Evolutionary conservation across 2,329 filamentous ascomycete species (phyloP), one percentile per base, ranked within the genome.

Genomic region (Beauveria sp.): DNA sequence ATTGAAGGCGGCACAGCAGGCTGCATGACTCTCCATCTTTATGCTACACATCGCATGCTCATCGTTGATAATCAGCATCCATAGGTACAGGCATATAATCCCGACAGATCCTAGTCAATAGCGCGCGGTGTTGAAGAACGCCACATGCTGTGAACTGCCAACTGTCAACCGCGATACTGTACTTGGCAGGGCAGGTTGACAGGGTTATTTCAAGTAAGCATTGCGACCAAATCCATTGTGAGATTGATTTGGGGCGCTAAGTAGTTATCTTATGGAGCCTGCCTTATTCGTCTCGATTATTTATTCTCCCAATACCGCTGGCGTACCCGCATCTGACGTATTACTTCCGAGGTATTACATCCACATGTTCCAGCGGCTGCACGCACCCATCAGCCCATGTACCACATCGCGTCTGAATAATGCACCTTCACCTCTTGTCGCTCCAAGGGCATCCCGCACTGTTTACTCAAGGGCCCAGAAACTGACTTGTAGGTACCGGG

Each of bases 261-360:
- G 22, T 24, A 34, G 30, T 34, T 34, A 12, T 34, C 30, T 37
- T 6, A 37, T 37, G 34, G 34, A 14, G 12, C 34, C 34, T 37
- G 34, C 34, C 34, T 37, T 14, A 37, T 37, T 37, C 34, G 34
- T 37, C 34, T 14, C 34, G 34, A 37, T 37, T 37, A 37, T 37
- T 34, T 34, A 34, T 37, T 37, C 34, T 37, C 34, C 12, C 34
- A 37, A 37, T 37, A 5, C 34, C 34, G 18, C 18, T 43, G 41
- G n/a, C 28, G 53, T 44, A 44, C 41, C 53, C 53, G 41, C 41
- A 46, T 28, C 53, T 55, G 53, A 55, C 41, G 53, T 55, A 55
- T 8, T 24, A 7, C 41, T 7, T 10, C 44, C 55, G 44, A 57
- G 44, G 43, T 57, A 47, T 43, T 43, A 43, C 41, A 37, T 37